Conservation (phyloP, 169 alveolate species). For the Perkinsus olseni region DNA sequence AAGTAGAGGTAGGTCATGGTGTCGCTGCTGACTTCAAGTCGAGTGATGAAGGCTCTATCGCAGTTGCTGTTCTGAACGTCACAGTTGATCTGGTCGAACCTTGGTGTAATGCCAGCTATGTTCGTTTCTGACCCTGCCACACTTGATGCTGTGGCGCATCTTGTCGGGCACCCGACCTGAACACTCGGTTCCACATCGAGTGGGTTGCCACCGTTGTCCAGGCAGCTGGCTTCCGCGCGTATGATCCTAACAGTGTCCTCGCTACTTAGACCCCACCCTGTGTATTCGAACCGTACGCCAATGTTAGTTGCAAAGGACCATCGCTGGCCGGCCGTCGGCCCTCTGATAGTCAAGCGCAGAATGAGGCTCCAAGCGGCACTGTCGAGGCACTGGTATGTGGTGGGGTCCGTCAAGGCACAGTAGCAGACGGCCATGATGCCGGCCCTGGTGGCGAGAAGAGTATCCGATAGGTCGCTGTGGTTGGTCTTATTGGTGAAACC, state of each 20-base stretch:
- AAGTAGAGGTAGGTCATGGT: constrained; percentile 7
- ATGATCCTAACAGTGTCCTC: not conserved
- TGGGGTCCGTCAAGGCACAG: not conserved
- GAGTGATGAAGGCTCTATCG: not conserved
- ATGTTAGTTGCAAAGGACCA: constrained; percentile 11
- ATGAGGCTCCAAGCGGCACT: not conserved
- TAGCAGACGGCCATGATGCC: constrained; percentile 14
- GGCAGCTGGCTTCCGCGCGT: not conserved
- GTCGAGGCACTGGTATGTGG: not conserved
- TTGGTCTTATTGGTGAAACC: not conserved
- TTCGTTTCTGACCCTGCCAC: not conserved
- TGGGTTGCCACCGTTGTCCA: constrained; percentile 12
- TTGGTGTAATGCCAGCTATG: not conserved
- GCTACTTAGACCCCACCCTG: constrained; percentile 3
- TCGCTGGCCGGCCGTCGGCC: constrained; percentile 4
- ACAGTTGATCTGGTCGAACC: not conserved
- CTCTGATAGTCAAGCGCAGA: not conserved
- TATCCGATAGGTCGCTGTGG: not conserved
- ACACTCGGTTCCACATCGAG: not conserved
- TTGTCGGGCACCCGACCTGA: constrained; percentile 1
- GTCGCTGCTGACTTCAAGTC: not conserved
- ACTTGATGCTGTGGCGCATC: not conserved
- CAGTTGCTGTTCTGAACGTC: not conserved
- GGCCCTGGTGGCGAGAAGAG: not conserved
- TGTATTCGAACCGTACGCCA: not conserved